Conservation (phyloP, 768 basidiomycete species). For the Boletus barrowsii region DNA sequence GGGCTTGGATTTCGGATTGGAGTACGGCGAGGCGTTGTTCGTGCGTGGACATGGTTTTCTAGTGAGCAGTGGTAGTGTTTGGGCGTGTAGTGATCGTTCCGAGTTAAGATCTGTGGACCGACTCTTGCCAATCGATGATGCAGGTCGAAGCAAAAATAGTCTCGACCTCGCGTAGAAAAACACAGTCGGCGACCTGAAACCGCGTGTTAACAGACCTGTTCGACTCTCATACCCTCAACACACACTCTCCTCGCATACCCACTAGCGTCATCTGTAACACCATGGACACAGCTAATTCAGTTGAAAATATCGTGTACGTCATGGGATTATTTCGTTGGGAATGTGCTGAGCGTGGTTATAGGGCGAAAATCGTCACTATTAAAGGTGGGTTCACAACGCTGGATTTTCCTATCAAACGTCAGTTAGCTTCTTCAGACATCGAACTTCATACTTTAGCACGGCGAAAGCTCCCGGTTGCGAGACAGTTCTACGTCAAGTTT, state of each 20-base stretch:
- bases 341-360: background rate
- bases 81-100: no score
- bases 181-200: no score
- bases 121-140: no score
- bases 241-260: background rate
- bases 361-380: background rate
- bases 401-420: no score
- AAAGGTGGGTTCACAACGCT: background rate
- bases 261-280: background rate
- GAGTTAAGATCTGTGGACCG: no score
- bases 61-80: no score
- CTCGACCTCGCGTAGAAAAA: no score
- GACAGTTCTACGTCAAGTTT: background rate
- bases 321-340: background rate
- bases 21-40: conserved; percentile 76
- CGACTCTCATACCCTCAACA: no score
- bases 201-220: no score
- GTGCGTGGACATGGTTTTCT: conserved; percentile 35
- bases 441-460: background rate
- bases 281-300: background rate
- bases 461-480: background rate
- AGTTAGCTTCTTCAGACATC: background rate
- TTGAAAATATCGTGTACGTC: background rate
- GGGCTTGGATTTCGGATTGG: conserved; percentile 69
- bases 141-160: no score